Evolutionary conservation across 2,329 filamentous ascomycete species (phyloP).

Genomic region (Phyllosticta citribraziliensis): DNA sequence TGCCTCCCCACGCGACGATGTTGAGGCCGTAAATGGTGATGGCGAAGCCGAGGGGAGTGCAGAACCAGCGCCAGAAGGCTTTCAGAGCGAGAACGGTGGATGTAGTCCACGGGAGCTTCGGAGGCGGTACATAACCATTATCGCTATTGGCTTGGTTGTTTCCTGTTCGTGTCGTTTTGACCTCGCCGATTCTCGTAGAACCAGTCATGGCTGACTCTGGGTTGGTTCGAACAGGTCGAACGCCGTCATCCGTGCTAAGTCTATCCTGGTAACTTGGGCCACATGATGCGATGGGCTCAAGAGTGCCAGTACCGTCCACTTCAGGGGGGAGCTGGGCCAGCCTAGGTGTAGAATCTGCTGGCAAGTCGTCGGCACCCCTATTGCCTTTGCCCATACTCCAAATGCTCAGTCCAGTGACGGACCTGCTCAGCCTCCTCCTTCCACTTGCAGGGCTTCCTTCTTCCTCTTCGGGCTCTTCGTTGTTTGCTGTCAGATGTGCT

Average conservation of each 20-base stretch:
- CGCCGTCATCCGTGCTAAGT: background rate
- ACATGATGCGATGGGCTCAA: background rate
- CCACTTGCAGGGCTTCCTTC: slow-evolving; percentile 17
- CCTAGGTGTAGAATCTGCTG: slow-evolving; percentile 9
- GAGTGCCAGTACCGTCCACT: background rate
- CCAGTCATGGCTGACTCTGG: background rate
- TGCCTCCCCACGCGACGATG: slow-evolving; percentile 80
- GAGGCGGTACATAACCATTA: slow-evolving; percentile 34
- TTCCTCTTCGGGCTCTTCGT: slow-evolving; percentile 5
- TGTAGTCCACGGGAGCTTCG: slow-evolving; percentile 44
- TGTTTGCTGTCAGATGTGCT: slow-evolving; percentile 17
- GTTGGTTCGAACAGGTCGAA: background rate
- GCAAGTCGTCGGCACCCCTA: slow-evolving; percentile 11
- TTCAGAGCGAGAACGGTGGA: slow-evolving; percentile 48
- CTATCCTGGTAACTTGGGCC: background rate
- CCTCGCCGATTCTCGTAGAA: background rate
- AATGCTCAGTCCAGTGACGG: background rate
- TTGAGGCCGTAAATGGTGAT: slow-evolving; percentile 48
- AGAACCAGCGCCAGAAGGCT: slow-evolving; percentile 62
- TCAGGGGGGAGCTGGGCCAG: background rate
- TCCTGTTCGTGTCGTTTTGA: slow-evolving; percentile 5
- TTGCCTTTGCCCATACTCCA: slow-evolving; percentile 1
- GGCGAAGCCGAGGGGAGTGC: slow-evolving; percentile 35
- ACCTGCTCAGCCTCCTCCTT: slow-evolving; percentile 10
- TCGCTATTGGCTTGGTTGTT: slow-evolving; percentile 19